Evolutionary conservation across 192 early-diverging fungal species (phyloP), one percentile per base, ranked within the genome.

Genomic region (Phycomyces blakesleeanus): DNA sequence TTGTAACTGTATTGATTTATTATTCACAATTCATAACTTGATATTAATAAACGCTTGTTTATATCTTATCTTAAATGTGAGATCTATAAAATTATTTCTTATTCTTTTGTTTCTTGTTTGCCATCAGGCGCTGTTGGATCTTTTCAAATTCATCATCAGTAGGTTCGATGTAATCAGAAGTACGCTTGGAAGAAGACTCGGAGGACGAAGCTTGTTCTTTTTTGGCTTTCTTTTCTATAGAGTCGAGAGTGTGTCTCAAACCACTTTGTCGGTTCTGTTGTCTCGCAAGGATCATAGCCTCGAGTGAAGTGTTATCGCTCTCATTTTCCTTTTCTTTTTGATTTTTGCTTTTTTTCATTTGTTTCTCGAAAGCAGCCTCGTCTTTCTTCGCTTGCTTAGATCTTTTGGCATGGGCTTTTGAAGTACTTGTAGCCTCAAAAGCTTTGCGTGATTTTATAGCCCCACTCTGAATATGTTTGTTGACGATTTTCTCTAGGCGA

Each of bases 101-200:
- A 3, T 3, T 47, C 44, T 47, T 47, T 47, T 47, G 44, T 11
- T 47, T 65, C 53, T 81, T 78, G 51, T 75, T 80, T 29, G 60
- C 77, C 71, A 82, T 78, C 25, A 88, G 55, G 62, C 77, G 80
- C 40, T 75, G 78, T 59, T 86, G 87, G 2, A 85, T 69, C 4
- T 79, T 78, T 57, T 75, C 69, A 55, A 88, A 88, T 68, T 90
- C 87, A 29, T 84, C 88, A 21, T 90, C 87, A 0, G 70, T 77
- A 21, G 84, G 84, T 51, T 65, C 57, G 0, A 59, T 21, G 12
- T 55, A 20, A 4, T 1, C 47, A 51, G 41, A 3, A 12, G 27
- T 25, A 11, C 37, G 25, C 38, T 51, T 68, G 47, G 55, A 20
- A 22, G 27, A 12, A 18, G 25, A 27, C 20, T n/a, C 26, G 3